phyloP scores from a whole-genome alignment of 441 rosid species.

The Arabidopsis lyrata region DNA sequence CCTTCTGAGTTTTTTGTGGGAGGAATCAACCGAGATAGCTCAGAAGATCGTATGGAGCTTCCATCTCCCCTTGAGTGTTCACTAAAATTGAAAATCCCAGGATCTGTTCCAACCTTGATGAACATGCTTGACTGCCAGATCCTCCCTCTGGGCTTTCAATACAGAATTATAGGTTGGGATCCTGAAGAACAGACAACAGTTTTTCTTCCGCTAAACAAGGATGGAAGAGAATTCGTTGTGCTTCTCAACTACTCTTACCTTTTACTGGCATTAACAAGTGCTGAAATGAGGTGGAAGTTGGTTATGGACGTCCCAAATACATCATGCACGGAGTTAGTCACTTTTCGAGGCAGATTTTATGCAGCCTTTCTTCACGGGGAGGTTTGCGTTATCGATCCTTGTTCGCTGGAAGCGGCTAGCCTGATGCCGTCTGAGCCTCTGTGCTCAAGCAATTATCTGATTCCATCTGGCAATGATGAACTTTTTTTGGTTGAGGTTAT shows the following conservation, averaged over 20 bases:
- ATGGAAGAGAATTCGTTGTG: neutral
- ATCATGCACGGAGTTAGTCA: neutral
- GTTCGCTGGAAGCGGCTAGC: neutral
- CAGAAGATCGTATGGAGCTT: neutral
- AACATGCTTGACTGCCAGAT: constrained; percentile 6
- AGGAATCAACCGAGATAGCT: neutral
- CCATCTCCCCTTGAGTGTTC: constrained; percentile 21
- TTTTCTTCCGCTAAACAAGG: constrained; percentile 17
- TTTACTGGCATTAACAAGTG: too few species aligned
- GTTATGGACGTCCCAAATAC: too few species aligned
- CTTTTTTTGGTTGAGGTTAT: neutral
- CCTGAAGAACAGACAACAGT: neutral
- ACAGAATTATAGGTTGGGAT: neutral
- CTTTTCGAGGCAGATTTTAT: constrained; percentile 7
- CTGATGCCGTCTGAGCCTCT: neutral
- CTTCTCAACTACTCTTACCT: too few species aligned
- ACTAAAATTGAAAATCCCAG: neutral
- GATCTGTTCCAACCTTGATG: neutral
- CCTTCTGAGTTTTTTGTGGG: neutral
- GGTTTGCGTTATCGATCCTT: constrained; percentile 1
- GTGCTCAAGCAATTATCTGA: neutral
- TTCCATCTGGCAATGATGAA: neutral
- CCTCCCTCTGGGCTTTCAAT: neutral
- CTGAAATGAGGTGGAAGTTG: too few species aligned
- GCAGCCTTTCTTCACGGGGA: neutral